Conservation (phyloP, 768 basidiomycete species). For the Suillus subalutaceus region DNA sequence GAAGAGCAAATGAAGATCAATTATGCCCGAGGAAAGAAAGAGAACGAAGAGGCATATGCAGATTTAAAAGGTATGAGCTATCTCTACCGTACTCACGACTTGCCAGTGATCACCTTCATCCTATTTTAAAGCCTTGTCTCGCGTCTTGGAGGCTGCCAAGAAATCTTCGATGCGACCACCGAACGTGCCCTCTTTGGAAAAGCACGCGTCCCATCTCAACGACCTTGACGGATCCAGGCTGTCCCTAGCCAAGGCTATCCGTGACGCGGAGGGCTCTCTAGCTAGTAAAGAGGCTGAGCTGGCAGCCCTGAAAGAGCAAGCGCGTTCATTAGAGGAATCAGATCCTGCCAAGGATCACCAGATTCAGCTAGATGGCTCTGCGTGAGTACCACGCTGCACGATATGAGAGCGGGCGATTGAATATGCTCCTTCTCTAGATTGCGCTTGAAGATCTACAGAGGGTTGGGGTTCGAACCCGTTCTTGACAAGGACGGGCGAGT, state of each 20-base stretch:
- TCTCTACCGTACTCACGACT: background rate
- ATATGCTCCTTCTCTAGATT: slow-evolving; percentile 44
- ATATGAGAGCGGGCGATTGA: slow-evolving; percentile 6
- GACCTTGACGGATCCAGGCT: slow-evolving; percentile 65
- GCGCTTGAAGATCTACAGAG: slow-evolving; percentile 68
- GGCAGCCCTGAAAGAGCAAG: slow-evolving; percentile 66
- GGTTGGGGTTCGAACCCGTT: slow-evolving; percentile 72
- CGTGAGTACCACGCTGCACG: slow-evolving; percentile 45
- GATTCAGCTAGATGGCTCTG: slow-evolving; percentile 65
- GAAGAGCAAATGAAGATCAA: slow-evolving; percentile 69
- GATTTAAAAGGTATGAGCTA: slow-evolving; percentile 59
- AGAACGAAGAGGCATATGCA: slow-evolving; percentile 66
- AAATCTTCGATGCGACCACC: slow-evolving; percentile 70
- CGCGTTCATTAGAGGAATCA: slow-evolving; percentile 59
- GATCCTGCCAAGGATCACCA: slow-evolving; percentile 77
- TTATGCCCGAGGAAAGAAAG: slow-evolving; percentile 61
- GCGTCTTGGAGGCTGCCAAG: slow-evolving; percentile 68
- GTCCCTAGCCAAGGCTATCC: slow-evolving; percentile 73
- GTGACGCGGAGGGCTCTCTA: slow-evolving; percentile 66
- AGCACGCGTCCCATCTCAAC: slow-evolving; percentile 62
- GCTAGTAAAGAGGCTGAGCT: slow-evolving; percentile 74
- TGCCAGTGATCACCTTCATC: slow-evolving; percentile 7
- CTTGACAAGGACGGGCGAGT: slow-evolving; percentile 52
- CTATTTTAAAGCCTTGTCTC: slow-evolving; percentile 54
- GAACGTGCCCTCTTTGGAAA: slow-evolving; percentile 67